Evolutionary conservation across 257 asterid genomes (phyloP), one percentile per base, ranked within the genome.

Genomic region (Jacaranda copaia): DNA sequence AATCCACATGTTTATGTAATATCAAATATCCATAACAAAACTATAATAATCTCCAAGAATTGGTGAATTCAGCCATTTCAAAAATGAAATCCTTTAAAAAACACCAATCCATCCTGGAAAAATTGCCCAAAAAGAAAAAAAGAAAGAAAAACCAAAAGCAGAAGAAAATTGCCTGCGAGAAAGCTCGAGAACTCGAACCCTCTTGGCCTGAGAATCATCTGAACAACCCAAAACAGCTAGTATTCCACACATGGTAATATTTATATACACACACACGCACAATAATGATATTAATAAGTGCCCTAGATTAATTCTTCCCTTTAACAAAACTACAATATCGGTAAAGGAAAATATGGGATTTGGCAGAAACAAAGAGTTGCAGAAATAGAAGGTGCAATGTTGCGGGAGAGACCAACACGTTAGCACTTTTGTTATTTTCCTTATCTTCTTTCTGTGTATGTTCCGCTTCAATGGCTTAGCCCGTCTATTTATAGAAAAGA

Each of bases 141-240:
- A 19, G 11, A 18, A 74, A 25, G 1, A 38, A 19, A 59, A 32
- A 19, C 4, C 9, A 39, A 77, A n/a, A 25, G 19, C 4, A 2
- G 62, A 19, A 57, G 73, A 73, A 70, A 75, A 59, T 85, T 84
- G 75, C 98, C 99, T 88, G 89, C 98, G 98, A 57, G 99, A 95
- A 71, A 95, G 99, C 96, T 95, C 98, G 81, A 95, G 99, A 19
- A 95, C 99, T 74, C 98, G 97, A 78, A 93, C 87, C 82, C 99
- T 87, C 75, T 95, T 95, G 64, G 96, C 93, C 84, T 93, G 99
- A 83, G 94, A 91, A 52, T 88, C 96, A 78, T 92, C 97, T 2
- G 97, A 82, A 72, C 99, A 95, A 9, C 98, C 97, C 87, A 95
- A 77, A 79, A 93, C 94, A 12, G 99, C 99, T 43, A 95, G 81